These are phyloP conservation scores for Lactarius deliciosus DNA, from an alignment of 768 basidiomycete genomes.

Conservation along the genomic window DNA sequence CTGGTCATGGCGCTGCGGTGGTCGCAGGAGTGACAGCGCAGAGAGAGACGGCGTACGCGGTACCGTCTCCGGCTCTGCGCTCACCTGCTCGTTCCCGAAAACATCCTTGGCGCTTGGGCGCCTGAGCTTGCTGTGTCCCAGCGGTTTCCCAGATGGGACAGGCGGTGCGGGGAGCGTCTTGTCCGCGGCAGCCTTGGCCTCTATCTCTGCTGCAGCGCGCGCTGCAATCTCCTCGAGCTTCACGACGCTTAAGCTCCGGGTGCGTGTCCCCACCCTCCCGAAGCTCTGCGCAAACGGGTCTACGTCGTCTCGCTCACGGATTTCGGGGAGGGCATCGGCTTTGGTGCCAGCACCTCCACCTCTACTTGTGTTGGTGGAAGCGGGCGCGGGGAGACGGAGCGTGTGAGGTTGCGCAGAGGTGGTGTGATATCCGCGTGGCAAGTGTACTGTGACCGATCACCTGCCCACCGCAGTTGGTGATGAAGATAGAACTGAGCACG, in stretches of 20 bases:
- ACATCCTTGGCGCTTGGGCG: constrained; percentile 37
- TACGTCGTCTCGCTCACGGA: constrained; percentile 33
- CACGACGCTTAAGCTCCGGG: constrained; percentile 60
- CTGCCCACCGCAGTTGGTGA: constrained; percentile 34
- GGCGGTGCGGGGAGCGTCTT: constrained; percentile 66
- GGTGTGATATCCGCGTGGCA: constrained; percentile 57
- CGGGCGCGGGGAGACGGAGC: constrained; percentile 53
- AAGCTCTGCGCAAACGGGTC: constrained; percentile 10
- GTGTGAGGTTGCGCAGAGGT: constrained; percentile 55
- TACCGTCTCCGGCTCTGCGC: not conserved
- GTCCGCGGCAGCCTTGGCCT: constrained; percentile 38
- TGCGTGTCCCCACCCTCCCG: constrained; percentile 30
- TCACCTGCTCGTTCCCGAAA: constrained; percentile 29
- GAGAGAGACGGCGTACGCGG: constrained; percentile 35
- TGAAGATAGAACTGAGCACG: constrained; percentile 37
- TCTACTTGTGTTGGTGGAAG: constrained; percentile 16
- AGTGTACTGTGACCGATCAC: constrained; percentile 63
- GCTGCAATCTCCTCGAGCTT: constrained; percentile 73
- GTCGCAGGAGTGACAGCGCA: constrained; percentile 35
- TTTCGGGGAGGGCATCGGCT: constrained; percentile 70
- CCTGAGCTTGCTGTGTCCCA: not conserved
- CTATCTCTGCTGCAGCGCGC: constrained; percentile 34
- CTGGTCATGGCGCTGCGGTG: constrained; percentile 20
- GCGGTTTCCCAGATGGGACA: constrained; percentile 46
- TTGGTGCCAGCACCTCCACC: constrained; percentile 53